Conservation (phyloP, 164 flowering plant species). For the Liquidambar formosana region DNA sequence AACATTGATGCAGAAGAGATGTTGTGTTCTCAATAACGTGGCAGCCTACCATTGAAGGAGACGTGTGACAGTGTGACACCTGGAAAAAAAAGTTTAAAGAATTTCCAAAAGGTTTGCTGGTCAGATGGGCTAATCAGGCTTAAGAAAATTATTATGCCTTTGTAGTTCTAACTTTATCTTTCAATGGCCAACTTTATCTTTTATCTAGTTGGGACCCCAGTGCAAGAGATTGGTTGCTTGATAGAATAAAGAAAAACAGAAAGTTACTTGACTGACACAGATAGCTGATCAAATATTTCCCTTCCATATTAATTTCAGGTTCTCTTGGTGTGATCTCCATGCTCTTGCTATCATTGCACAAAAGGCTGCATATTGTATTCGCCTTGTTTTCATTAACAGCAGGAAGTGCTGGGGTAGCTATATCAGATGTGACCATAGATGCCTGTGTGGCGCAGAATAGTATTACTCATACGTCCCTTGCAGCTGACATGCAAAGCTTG, state of each 20-base stretch:
- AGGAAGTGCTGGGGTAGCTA: conserved; percentile 87
- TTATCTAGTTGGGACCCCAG: background rate
- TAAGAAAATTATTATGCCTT: background rate
- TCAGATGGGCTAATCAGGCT: background rate
- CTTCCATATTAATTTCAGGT: conserved; percentile 49
- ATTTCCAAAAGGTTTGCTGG: no score
- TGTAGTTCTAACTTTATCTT: background rate
- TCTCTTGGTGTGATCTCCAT: conserved; percentile 62
- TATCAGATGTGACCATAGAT: conserved; percentile 96
- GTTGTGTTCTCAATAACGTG: no score
- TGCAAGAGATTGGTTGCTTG: background rate
- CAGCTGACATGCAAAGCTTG: conserved; percentile 93
- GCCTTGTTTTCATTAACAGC: conserved; percentile 73
- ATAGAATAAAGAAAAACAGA: background rate
- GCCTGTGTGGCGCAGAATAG: conserved; percentile 97
- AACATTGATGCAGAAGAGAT: no score
- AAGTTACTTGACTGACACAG: background rate
- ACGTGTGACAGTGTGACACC: no score
- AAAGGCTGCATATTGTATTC: conserved; percentile 56
- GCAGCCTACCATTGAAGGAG: no score
- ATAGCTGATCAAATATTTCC: background rate
- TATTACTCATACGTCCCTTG: conserved; percentile 62
- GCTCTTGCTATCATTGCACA: conserved; percentile 63
- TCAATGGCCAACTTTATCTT: background rate
- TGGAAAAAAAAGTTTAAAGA: no score